Base-by-base conservation (phyloP, 768 basidiomycete species). In the Agaricus sinodeliciosus region DNA sequence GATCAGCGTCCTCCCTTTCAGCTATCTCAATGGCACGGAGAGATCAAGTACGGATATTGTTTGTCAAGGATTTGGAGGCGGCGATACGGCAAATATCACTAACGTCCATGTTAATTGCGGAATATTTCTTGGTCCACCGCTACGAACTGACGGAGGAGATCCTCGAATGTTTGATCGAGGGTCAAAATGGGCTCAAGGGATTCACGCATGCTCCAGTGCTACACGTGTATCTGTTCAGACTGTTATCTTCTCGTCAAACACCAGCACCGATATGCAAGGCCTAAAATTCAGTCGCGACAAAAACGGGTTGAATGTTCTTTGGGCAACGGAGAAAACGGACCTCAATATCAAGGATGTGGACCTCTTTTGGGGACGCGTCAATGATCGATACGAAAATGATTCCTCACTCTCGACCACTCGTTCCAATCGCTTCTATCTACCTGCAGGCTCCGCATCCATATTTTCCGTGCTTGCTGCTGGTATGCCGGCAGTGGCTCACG, bases 101-200 rank as follows among this genome's bases (percentile, higher is more conserved):
- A 36, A 39, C 25, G 36, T 39, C 34, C 31, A 36, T 11, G 22
- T 39, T 9, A 12, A 9, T 4, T 48, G 47, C 22, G 34, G 35
- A 6, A 15, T 22, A 19, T 36, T 48, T 19, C 18, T 48, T 3
- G 47, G 34, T 2, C 34, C 47, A 2, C 47, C 34, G 4, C 22
- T 15, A 9, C 47, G 47, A 13, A 36, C 47, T 9, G 47, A 48
- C 19, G 47, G 47, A 3, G 47, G 47, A 55, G 35, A 57, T 57
- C 9, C 57, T 55, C 19, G 50, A 55, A 16, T 49, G 39, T 26
- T 37, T 43, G 9, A 58, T 58, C 48, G 1, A 27, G 19, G 41
- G 18, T 18, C 51, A 53, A n/a, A 57, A 51, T 48, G 13, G 58
- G 25, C 49, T 57, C 11, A 55, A 57, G 3, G 55, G 55, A 37